A percentile compares a stretch with the other conserved stretches of the same genome.
These are phyloP conservation scores for Lachancea lanzarotensis DNA, from an alignment of 805 yeast genomes.

Conservation along the genomic window DNA sequence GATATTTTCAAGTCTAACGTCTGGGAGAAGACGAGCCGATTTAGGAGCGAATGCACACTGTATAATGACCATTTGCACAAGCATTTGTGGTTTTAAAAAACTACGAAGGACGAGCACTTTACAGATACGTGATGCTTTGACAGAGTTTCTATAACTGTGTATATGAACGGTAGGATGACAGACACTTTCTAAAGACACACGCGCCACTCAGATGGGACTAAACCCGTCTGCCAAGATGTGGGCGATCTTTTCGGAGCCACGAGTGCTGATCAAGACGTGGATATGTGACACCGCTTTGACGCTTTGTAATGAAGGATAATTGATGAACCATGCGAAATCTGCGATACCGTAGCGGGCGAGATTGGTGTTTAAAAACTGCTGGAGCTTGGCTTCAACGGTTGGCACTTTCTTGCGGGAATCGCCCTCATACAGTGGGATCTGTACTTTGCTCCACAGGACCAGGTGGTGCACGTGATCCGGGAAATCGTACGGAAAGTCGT, in stretches of 20 bases:
- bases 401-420: constrained; percentile 30
- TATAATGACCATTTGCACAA: too few species aligned
- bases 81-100: too few species aligned
- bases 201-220: not conserved
- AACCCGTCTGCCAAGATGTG: not conserved
- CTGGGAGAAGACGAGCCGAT: too few species aligned
- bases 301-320: constrained; percentile 65
- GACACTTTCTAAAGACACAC: too few species aligned
- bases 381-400: constrained; percentile 40
- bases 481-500: constrained; percentile 65
- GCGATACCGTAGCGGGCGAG: constrained; percentile 35
- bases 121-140: too few species aligned
- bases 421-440: constrained; percentile 41
- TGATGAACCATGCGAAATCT: constrained; percentile 59
- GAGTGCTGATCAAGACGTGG: constrained; percentile 48
- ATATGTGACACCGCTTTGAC: constrained; percentile 60
- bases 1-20: too few species aligned
- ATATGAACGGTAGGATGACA: too few species aligned
- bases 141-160: not conserved
- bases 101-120: too few species aligned
- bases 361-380: constrained; percentile 42
- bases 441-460: constrained; percentile 61
- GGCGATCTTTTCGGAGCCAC: not conserved
- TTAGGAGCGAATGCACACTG: too few species aligned
- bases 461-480: constrained; percentile 47